Evolutionary conservation across 2,329 filamentous ascomycete species (phyloP).

Genomic region (Westerdykella aurantiaca): DNA sequence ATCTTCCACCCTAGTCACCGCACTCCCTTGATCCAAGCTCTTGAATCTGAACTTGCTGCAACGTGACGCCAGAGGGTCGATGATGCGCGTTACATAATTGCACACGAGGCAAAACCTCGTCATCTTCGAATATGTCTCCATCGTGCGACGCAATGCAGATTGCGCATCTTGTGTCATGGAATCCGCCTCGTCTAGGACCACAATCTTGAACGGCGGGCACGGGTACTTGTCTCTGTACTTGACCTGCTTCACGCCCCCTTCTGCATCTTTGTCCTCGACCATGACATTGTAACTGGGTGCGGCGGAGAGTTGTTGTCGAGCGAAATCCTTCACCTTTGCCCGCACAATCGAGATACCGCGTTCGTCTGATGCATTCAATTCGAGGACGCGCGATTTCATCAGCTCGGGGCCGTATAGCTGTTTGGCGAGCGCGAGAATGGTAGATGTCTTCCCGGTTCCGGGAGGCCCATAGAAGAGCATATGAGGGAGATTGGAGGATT

Average conservation of each 20-base stretch:
- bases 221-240: conserved; percentile 64
- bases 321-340: conserved; percentile 98
- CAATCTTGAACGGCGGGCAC: conserved; percentile 97
- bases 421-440: conserved; percentile 92
- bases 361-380: conserved; percentile 98
- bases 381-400: conserved; percentile 88
- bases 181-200: conserved; percentile 96
- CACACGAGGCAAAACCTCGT: conserved; percentile 96
- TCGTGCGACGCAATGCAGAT: conserved; percentile 83
- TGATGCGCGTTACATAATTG: conserved; percentile 98
- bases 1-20: conserved; percentile 68
- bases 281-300: conserved; percentile 61
- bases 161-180: conserved; percentile 99
- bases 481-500: conserved; percentile 95
- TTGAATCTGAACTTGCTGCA: conserved; percentile 99
- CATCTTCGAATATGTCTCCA: conserved; percentile 97
- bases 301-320: conserved; percentile 86
- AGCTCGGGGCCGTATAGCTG: conserved; percentile 95
- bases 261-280: conserved; percentile 38
- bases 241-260: conserved; percentile 23
- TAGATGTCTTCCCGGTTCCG: conserved; percentile 96
- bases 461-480: conserved; percentile 99
- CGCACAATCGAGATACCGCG: conserved; percentile 95
- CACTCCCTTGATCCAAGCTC: conserved; percentile 81
- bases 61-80: conserved; percentile 86